Evolutionary conservation across 352 stramenopile genomes (phyloP).

Genomic region (Globisporangium okanoganense): DNA sequence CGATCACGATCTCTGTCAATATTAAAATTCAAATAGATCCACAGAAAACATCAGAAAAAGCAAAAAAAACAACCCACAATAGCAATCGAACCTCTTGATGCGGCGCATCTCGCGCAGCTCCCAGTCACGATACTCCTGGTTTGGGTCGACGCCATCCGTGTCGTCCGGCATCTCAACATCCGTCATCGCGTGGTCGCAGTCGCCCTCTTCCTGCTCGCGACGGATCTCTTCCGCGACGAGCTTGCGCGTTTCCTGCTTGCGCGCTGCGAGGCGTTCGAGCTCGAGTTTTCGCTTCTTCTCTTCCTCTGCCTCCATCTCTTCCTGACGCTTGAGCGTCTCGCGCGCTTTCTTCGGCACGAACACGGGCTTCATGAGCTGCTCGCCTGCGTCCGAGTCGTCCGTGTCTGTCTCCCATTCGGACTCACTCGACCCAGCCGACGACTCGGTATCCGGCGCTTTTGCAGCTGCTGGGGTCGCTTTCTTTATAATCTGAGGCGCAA

Average conservation of each 20-base stretch:
- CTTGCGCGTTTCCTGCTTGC: constrained; percentile 69
- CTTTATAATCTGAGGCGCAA: constrained; percentile 40
- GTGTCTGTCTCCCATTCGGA: constrained; percentile 85
- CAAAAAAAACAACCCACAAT: not conserved
- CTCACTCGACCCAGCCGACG: constrained; percentile 39
- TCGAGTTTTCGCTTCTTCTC: constrained; percentile 51
- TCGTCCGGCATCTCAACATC: constrained; percentile 90
- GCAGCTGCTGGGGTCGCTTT: constrained; percentile 4
- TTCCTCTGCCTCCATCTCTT: constrained; percentile 76
- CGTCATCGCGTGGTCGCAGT: constrained; percentile 41
- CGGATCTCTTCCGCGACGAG: constrained; percentile 74
- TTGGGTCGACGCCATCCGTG: constrained; percentile 85
- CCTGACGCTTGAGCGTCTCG: constrained; percentile 76
- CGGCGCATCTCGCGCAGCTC: constrained; percentile 92
- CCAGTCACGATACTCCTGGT: constrained; percentile 92
- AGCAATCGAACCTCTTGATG: constrained; percentile 71
- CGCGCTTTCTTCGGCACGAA: constrained; percentile 90
- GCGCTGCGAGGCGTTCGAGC: constrained; percentile 34
- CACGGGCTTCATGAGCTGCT: constrained; percentile 87
- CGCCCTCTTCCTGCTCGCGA: constrained; percentile 55
- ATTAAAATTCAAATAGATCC: not conserved
- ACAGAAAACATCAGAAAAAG: not conserved
- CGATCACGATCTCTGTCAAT: constrained; percentile 73
- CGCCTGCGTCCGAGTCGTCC: constrained; percentile 62
- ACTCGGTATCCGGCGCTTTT: constrained; percentile 20